These are phyloP conservation scores for Myrmaecium sp. DNA, from an alignment of 2,329 filamentous ascomycete genomes.

Conservation along the genomic window DNA sequence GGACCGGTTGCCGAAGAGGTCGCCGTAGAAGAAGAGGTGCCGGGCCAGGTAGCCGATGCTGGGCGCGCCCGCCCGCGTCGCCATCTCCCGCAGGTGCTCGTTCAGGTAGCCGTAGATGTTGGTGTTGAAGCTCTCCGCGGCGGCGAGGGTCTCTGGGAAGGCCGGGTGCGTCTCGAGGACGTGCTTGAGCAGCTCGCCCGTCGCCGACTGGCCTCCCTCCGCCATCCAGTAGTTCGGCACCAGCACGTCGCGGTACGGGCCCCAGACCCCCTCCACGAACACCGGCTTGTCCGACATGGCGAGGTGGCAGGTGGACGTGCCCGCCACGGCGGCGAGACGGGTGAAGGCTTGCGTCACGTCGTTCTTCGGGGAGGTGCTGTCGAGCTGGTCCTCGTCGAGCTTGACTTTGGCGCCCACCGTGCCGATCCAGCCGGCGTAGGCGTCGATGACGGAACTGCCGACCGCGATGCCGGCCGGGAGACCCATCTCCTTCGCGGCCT, in stretches of 20 bases:
- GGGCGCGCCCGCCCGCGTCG: slow-evolving; percentile 50
- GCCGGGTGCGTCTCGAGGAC: slow-evolving; percentile 91
- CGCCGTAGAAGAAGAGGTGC: slow-evolving; percentile 97
- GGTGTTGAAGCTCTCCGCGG: slow-evolving; percentile 65
- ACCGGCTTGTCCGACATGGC: slow-evolving; percentile 88
- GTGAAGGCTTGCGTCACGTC: slow-evolving; percentile 87
- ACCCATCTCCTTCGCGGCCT: slow-evolving; percentile 68
- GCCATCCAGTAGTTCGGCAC: slow-evolving; percentile 92
- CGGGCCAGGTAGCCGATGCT: slow-evolving; percentile 71
- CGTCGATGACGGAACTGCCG: slow-evolving; percentile 92
- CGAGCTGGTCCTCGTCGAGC: slow-evolving; percentile 49
- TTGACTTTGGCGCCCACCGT: slow-evolving; percentile 95
- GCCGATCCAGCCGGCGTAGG: slow-evolving; percentile 96
- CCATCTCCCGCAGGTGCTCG: slow-evolving; percentile 63
- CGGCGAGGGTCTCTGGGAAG: slow-evolving; percentile 60
- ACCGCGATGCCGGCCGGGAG: slow-evolving; percentile 77
- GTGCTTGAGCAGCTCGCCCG: slow-evolving; percentile 84
- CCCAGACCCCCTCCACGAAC: slow-evolving; percentile 93
- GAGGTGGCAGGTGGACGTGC: slow-evolving; percentile 92
- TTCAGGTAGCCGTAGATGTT: slow-evolving; percentile 96
- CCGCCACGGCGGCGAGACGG: slow-evolving; percentile 81
- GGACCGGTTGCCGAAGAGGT: slow-evolving; percentile 91
- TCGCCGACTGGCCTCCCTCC: slow-evolving; percentile 91
- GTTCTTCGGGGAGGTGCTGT: slow-evolving; percentile 53
- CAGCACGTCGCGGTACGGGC: slow-evolving; percentile 86